A percentile compares a stretch with the other conserved stretches of the same genome.
Evolutionary conservation across 768 basidiomycete species (phyloP).

Genomic region (Sarcomyxa edulis): DNA sequence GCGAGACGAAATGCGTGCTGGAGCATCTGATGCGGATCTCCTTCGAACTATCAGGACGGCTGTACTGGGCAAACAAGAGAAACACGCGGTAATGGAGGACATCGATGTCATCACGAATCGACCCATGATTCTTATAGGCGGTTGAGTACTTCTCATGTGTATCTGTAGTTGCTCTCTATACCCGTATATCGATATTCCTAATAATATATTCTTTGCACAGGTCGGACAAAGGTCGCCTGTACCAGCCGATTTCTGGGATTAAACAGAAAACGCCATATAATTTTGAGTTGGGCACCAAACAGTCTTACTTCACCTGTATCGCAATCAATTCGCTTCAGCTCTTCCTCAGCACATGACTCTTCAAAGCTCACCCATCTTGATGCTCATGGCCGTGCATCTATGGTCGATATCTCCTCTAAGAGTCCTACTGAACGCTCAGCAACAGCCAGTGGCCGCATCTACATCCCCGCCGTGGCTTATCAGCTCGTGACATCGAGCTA

Average conservation of each 20-base stretch:
- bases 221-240: too few species aligned
- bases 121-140: slow-evolving; percentile 92
- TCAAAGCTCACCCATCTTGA: slow-evolving; percentile 68
- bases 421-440: slow-evolving; percentile 56
- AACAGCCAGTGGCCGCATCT: slow-evolving; percentile 72
- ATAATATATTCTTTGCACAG: too few species aligned
- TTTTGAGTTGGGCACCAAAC: too few species aligned
- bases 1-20: slow-evolving; percentile 64
- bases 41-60: slow-evolving; percentile 58
- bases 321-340: slow-evolving; percentile 9
- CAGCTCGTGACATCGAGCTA: slow-evolving; percentile 49
- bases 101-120: slow-evolving; percentile 74
- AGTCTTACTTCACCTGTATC: neutral
- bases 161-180: too few species aligned
- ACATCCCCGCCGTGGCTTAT: slow-evolving; percentile 60
- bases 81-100: slow-evolving; percentile 80
- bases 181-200: too few species aligned
- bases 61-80: slow-evolving; percentile 67
- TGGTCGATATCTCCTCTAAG: slow-evolving; percentile 81
- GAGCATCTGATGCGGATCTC: slow-evolving; percentile 60
- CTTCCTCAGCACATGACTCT: slow-evolving; percentile 8
- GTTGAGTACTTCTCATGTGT: slow-evolving; percentile 65
- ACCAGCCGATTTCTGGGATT: too few species aligned
- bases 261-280: too few species aligned
- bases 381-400: slow-evolving; percentile 59